Conservation (phyloP, 2,329 filamentous ascomycete genomes). For the Aspergillus sp. region DNA sequence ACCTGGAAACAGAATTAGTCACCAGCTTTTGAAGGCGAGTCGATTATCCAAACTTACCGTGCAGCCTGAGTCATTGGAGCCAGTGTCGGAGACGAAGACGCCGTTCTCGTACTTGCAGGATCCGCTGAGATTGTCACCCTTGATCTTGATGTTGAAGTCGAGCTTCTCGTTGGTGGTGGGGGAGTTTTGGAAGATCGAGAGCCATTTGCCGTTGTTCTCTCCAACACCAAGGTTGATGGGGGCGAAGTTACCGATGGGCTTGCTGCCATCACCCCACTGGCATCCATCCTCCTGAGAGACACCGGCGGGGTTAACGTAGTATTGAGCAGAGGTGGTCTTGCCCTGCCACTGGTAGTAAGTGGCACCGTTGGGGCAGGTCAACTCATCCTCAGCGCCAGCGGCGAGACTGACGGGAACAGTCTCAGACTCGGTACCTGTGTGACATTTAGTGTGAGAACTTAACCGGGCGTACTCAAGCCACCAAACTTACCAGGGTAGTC, state of each 20-base stretch:
- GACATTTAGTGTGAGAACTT: constrained; percentile 8
- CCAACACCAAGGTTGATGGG: constrained; percentile 86
- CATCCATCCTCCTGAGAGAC: constrained; percentile 70
- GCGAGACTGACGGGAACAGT: constrained; percentile 72
- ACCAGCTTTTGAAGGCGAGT: not conserved
- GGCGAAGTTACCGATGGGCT: constrained; percentile 77
- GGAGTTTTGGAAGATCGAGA: constrained; percentile 83
- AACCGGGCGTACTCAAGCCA: not conserved
- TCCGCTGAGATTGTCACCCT: constrained; percentile 63
- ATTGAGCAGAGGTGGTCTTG: constrained; percentile 82
- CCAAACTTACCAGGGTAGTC: constrained; percentile 78
- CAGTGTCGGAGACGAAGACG: constrained; percentile 59
- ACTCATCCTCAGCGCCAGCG: constrained; percentile 61
- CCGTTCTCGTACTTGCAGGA: constrained; percentile 71
- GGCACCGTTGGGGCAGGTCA: constrained; percentile 76
- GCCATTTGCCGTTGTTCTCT: constrained; percentile 71
- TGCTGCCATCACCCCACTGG: constrained; percentile 69
- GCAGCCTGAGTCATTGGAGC: constrained; percentile 67
- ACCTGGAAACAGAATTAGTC: constrained; percentile 43
- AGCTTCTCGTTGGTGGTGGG: constrained; percentile 73
- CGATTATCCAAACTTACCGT: constrained; percentile 66
- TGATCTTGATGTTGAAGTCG: constrained; percentile 78
- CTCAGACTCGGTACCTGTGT: constrained; percentile 74
- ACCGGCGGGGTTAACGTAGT: constrained; percentile 91
- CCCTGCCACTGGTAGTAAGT: constrained; percentile 80